Evolutionary conservation across 202 grass and related monocot genomes (phyloP).

Genomic region (Eragrostis tef): DNA sequence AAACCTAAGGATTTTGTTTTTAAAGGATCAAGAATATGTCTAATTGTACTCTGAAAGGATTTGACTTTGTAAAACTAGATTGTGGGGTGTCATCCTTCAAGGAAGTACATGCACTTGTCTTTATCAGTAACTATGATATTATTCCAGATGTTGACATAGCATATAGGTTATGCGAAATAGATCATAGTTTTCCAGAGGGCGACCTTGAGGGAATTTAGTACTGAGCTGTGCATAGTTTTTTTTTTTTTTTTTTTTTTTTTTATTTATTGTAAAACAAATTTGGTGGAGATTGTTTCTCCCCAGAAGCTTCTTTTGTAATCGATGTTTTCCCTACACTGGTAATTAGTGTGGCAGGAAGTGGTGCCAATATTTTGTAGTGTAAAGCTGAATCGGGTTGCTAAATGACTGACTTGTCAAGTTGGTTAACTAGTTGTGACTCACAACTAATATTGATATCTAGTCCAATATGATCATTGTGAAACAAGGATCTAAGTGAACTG

Average conservation of each 20-base stretch:
- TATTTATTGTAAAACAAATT: not conserved
- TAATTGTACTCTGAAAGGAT: not conserved
- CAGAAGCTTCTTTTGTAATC: not conserved
- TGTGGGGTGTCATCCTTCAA: not conserved
- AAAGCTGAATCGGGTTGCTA: not conserved
- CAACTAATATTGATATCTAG: not conserved
- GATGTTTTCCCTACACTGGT: not conserved
- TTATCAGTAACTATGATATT: slow-evolving; percentile 12
- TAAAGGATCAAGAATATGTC: slow-evolving; percentile 3
- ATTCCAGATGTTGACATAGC: not conserved
- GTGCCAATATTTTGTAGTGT: not conserved
- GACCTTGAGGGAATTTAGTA: not conserved
- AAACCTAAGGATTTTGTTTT: not conserved
- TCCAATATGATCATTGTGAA: not conserved
- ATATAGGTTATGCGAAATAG: not conserved
- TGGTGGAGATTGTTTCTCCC: not conserved
- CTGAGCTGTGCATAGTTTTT: not conserved
- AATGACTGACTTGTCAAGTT: not conserved
- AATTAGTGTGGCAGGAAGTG: not conserved
- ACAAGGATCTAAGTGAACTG: slow-evolving; percentile 12
- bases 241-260: not conserved
- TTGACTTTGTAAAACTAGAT: not conserved
- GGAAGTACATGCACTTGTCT: not conserved
- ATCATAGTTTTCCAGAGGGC: not conserved
- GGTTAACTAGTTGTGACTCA: not conserved